Evolutionary conservation across 2,329 filamentous ascomycete genomes (phyloP).

Genomic region (Arthrobotrys sphaeroides): DNA sequence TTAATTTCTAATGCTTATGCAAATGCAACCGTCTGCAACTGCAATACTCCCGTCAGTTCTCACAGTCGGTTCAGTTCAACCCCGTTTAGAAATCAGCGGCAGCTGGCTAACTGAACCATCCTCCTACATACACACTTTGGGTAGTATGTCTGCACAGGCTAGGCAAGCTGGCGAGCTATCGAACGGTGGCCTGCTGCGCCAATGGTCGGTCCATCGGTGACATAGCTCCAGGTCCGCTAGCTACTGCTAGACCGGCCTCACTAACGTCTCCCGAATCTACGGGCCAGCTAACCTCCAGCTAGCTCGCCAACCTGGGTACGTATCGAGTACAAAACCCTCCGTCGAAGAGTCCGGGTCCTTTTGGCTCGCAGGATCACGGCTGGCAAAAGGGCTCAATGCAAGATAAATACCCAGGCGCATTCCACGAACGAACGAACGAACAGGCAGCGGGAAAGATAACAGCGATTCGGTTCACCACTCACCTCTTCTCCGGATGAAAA

Average conservation of each 20-base stretch:
- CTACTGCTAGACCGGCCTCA: not conserved
- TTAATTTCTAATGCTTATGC: slow-evolving; percentile 1
- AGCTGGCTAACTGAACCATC: no score
- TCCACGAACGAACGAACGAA: not conserved
- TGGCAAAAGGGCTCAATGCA: slow-evolving; percentile 32
- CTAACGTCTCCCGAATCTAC: slow-evolving; percentile 19
- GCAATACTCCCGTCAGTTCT: not conserved
- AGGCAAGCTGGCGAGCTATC: no score
- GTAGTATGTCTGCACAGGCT: no score
- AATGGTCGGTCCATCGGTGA: no score
- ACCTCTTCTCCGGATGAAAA: slow-evolving; percentile 9
- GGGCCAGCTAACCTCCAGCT: not conserved
- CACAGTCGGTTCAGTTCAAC: not conserved
- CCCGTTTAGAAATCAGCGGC: no score
- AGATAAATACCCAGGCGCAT: slow-evolving; percentile 45
- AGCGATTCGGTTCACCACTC: not conserved
- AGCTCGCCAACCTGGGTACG: not conserved
- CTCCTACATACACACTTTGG: no score
- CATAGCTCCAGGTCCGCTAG: not conserved
- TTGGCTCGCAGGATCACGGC: slow-evolving; percentile 28
- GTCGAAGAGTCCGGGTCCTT: not conserved
- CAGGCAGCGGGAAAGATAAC: not conserved
- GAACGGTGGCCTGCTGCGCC: no score
- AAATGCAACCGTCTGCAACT: not conserved
- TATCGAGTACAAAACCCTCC: not conserved